A percentile compares a stretch with the other conserved stretches of the same genome.
Evolutionary conservation across 345 rosid genomes (phyloP).

Genomic region (Hibiscus mutabilis): DNA sequence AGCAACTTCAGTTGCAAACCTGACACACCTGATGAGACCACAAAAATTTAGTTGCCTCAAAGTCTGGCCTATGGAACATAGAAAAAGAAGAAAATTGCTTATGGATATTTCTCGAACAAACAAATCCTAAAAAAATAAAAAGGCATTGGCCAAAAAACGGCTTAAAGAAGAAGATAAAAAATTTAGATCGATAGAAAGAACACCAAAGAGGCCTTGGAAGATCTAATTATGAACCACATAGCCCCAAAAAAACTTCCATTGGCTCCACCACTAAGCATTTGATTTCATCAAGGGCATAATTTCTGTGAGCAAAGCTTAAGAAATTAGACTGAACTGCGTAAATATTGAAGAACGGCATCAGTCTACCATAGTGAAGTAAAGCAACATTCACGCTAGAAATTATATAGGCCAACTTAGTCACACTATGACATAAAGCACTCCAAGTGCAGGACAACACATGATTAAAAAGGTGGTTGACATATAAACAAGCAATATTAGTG

Average conservation of each 20-base stretch:
- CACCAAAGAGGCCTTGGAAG: neutral
- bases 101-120: neutral
- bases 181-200: neutral
- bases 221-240: neutral
- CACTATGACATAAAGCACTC: neutral
- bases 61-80: neutral
- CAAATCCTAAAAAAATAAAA: neutral
- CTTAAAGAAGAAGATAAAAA: neutral
- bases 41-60: neutral
- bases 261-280: neutral
- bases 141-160: neutral
- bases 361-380: neutral
- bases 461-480: neutral
- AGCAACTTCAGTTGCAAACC: slow-evolving; percentile 97
- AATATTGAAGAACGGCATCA: neutral
- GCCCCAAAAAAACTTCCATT: neutral
- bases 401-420: neutral
- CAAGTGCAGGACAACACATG: neutral
- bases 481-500: neutral
- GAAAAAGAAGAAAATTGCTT: neutral
- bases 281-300: neutral
- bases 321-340: neutral
- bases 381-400: neutral
- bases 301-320: neutral
- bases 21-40: slow-evolving; percentile 66